A percentile compares a stretch with the other conserved stretches of the same genome.
These are phyloP conservation scores for Cucumis sativus DNA, from an alignment of 306 rosid genomes.

Conservation along the genomic window DNA sequence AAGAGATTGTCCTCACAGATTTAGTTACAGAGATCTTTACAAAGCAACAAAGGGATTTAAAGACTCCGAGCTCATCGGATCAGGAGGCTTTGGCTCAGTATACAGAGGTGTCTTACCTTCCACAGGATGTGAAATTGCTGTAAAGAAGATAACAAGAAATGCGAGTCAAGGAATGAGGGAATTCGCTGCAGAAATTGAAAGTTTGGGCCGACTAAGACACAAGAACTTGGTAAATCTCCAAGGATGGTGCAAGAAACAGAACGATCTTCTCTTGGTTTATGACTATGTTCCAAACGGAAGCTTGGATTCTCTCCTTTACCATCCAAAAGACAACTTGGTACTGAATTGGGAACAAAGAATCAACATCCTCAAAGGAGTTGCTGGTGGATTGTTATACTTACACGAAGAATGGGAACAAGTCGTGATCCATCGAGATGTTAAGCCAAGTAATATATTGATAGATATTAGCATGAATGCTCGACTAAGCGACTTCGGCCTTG, in stretches of 20 bases:
- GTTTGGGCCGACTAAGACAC: slow-evolving; percentile 63
- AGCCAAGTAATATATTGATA: slow-evolving; percentile 47
- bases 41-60: slow-evolving; percentile 50
- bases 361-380: slow-evolving; percentile 46
- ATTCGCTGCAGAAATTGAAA: slow-evolving; percentile 66
- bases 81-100: slow-evolving; percentile 70
- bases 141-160: slow-evolving; percentile 34
- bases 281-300: slow-evolving; percentile 55
- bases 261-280: slow-evolving; percentile 45
- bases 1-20: slow-evolving; percentile 61
- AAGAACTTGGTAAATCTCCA: slow-evolving; percentile 65
- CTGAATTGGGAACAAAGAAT: slow-evolving; percentile 45
- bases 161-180: slow-evolving; percentile 40
- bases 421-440: slow-evolving; percentile 58
- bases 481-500: slow-evolving; percentile 64
- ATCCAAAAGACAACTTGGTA: slow-evolving; percentile 15
- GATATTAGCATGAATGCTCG: slow-evolving; percentile 35
- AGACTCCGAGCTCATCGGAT: slow-evolving; percentile 43
- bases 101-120: slow-evolving; percentile 42
- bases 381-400: slow-evolving; percentile 48
- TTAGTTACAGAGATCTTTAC: slow-evolving; percentile 43
- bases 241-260: slow-evolving; percentile 75
- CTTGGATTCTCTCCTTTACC: slow-evolving; percentile 32
- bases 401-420: slow-evolving; percentile 73
- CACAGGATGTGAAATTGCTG: slow-evolving; percentile 43